Evolutionary conservation across 2,329 filamentous ascomycete genomes (phyloP).

Genomic region (Amauroascus niger): DNA sequence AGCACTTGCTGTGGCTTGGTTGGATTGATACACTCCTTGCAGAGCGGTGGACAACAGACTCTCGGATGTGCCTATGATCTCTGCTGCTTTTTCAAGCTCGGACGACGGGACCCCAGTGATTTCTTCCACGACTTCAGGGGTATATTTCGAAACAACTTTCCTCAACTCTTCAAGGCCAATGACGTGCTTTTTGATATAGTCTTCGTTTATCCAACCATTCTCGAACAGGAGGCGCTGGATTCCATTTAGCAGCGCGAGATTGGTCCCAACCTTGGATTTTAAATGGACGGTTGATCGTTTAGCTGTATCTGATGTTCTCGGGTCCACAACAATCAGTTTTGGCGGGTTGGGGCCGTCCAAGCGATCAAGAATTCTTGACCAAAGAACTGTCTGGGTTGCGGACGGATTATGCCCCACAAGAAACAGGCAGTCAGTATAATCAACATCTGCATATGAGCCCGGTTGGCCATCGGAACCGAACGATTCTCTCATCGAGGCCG

Average conservation of each 20-base stretch:
- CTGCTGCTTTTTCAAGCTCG: slow-evolving; percentile 26
- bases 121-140: slow-evolving; percentile 26
- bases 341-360: slow-evolving; percentile 30
- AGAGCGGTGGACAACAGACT: slow-evolving; percentile 32
- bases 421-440: slow-evolving; percentile 32
- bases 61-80: slow-evolving; percentile 27
- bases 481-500: slow-evolving; percentile 32
- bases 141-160: slow-evolving; percentile 25
- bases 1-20: slow-evolving; percentile 34
- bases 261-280: slow-evolving; percentile 30
- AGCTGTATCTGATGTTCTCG: slow-evolving; percentile 28
- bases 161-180: slow-evolving; percentile 24
- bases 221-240: slow-evolving; percentile 32
- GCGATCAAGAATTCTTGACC: slow-evolving; percentile 30
- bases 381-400: slow-evolving; percentile 32
- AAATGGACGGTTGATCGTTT: slow-evolving; percentile 30
- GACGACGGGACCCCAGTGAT: slow-evolving; percentile 29
- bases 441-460: slow-evolving; percentile 31
- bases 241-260: slow-evolving; percentile 32
- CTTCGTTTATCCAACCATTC: slow-evolving; percentile 29
- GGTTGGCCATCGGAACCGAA: slow-evolving; percentile 34
- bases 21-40: slow-evolving; percentile 36
- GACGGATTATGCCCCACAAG: slow-evolving; percentile 33
- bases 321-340: slow-evolving; percentile 31
- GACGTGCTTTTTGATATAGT: slow-evolving; percentile 26